phyloP scores from a whole-genome alignment of 2,329 filamentous ascomycete genomes.

The Trichoderma guizhouense region DNA sequence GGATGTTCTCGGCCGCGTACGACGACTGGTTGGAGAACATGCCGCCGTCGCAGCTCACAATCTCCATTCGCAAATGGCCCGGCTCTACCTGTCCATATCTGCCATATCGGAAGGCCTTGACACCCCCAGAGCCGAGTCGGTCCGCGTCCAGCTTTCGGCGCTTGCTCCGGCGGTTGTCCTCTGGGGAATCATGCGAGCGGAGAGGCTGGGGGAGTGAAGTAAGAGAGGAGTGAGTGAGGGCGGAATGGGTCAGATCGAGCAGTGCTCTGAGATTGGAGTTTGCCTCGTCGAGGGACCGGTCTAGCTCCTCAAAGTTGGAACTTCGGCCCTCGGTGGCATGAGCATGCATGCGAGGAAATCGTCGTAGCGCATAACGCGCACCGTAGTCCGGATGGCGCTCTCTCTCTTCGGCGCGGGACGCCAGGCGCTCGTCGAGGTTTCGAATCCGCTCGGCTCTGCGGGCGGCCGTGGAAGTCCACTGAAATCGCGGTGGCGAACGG shows the following conservation, averaged over 20 bases:
- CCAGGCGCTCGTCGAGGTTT: constrained; percentile 30
- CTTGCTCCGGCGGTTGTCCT: constrained; percentile 57
- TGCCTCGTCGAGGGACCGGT: constrained; percentile 40
- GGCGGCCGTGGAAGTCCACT: constrained; percentile 28
- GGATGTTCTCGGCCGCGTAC: constrained; percentile 75
- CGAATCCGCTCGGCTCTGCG: constrained; percentile 38
- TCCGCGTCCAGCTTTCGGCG: constrained; percentile 69
- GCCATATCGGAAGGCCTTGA: constrained; percentile 71
- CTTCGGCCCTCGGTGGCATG: constrained; percentile 25
- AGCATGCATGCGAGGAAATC: constrained; percentile 26
- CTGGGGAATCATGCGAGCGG: constrained; percentile 39
- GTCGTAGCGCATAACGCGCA: constrained; percentile 27
- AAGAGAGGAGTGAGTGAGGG: background rate
- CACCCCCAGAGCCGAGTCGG: constrained; percentile 44
- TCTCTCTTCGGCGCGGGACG: constrained; percentile 27
- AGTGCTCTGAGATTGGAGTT: constrained; percentile 44
- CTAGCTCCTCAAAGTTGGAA: constrained; percentile 36
- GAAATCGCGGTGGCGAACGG: constrained; percentile 17
- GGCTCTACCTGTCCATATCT: constrained; percentile 83
- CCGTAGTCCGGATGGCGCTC: constrained; percentile 29
- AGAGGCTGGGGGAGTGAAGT: constrained; percentile 33
- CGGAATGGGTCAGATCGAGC: constrained; percentile 36
- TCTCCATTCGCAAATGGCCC: constrained; percentile 78
- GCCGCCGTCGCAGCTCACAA: constrained; percentile 85
- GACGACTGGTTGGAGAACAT: constrained; percentile 59